Base-by-base conservation (phyloP, 2,329 filamentous ascomycete genomes). In the Pseudogymnoascus sp. region DNA sequence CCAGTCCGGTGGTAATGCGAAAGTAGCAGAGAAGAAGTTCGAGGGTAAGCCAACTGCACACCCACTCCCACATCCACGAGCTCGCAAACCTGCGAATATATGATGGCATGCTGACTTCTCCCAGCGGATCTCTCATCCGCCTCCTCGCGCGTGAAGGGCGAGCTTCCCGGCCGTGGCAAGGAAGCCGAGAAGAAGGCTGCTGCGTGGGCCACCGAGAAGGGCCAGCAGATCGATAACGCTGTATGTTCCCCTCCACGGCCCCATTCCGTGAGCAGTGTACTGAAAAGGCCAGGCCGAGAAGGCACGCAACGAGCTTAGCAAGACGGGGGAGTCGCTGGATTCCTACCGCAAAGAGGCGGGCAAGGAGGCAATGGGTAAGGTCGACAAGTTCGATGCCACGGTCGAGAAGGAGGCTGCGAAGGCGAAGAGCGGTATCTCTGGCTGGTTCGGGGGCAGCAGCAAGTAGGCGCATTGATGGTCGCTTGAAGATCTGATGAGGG, bases 1-100 rank as follows among this genome's bases (percentile, higher is more conserved):
- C 81, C 81, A 78, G 60, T 89, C 92, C 14, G 93, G 93, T 65
- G 92, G 93, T 63, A 83, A 86, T 74, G 82, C 91, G 60, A 90
- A 89, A 76, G 85, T 83, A 59, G 93, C 92, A n/a, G 85, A 92
- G 82, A 90, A 93, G 81, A 81, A 94, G 75, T 83, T 90, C 68
- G 90, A 96, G 80, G 84, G 93, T 96, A 78, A 52, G 86, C 78
- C 23, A 16, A 55, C 62, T 61, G 11, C 3, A 33, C 10, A 55
- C 19, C 26, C 60, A 43, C 21, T 33, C 16, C 41, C 16, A 8
- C 59, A n/a, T 19, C 62, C 38, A 62, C 19, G 33, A 16, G 12
- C 1, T 52, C 23, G 59, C 62, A 16, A 58, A 65, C 31, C 7
- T 21, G n/a, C 49, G 10, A 39, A 8, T 4, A 35, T 21, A 23